Percentiles rank a stretch among this genome's conserved stretches.
Conservation (phyloP, 768 basidiomycete species). For the Tubosaeta sp. region DNA sequence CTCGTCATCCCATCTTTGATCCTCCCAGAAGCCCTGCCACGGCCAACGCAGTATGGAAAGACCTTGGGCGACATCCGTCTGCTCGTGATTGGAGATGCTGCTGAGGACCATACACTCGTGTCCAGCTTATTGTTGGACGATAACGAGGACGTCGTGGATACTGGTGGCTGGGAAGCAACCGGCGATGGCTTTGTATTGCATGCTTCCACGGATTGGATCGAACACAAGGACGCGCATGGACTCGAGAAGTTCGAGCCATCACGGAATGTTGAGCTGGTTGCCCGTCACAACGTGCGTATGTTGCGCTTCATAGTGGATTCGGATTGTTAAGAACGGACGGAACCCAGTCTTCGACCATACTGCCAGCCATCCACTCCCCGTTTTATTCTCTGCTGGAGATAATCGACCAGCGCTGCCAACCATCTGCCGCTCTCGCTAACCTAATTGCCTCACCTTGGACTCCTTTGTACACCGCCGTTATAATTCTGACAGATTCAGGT, state of each 20-base stretch:
- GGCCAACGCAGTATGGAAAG: conserved; percentile 65
- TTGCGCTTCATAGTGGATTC: not conserved
- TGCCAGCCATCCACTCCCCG: conserved; percentile 49
- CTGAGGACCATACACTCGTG: conserved; percentile 33
- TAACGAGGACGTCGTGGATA: conserved; percentile 66
- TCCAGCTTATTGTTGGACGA: conserved; percentile 51
- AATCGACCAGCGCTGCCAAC: conserved; percentile 48
- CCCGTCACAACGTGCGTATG: conserved; percentile 47
- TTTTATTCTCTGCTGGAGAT: conserved; percentile 52
- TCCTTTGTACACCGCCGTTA: conserved; percentile 57
- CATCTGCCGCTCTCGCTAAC: conserved; percentile 46
- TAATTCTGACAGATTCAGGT: conserved; percentile 52
- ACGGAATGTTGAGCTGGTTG: conserved; percentile 60
- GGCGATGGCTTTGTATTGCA: conserved; percentile 42
- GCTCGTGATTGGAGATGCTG: conserved; percentile 48
- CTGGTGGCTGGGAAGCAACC: conserved; percentile 53
- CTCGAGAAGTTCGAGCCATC: conserved; percentile 63
- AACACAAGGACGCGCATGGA: conserved; percentile 60
- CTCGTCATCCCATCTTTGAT: conserved; percentile 68
- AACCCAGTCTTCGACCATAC: conserved; percentile 31
- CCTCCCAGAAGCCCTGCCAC: conserved; percentile 56
- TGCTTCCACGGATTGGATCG: conserved; percentile 71
- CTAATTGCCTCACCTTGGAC: conserved; percentile 56
- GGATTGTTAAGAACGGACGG: conserved; percentile 6
- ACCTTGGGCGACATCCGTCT: conserved; percentile 60